phyloP scores from a whole-genome alignment of 2,329 filamentous ascomycete genomes.

The Diplodia sapinea region DNA sequence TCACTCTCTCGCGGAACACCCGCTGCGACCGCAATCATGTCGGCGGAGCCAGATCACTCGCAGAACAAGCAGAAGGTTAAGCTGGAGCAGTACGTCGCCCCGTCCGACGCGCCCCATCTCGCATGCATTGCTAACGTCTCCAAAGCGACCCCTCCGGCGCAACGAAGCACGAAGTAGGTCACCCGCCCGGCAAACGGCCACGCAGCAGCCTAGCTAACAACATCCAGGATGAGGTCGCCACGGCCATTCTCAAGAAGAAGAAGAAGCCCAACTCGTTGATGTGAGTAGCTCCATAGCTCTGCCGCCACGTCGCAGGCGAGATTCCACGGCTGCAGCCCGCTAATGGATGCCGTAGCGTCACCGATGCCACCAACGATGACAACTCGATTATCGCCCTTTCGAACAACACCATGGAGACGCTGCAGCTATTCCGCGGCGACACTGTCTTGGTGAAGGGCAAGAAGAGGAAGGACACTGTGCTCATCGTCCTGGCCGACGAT shows the following conservation, averaged over 20 bases:
- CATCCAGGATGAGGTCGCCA: conserved; percentile 82
- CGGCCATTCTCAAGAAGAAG: conserved; percentile 99
- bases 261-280: conserved; percentile 99
- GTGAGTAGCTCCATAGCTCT: conserved; percentile 59
- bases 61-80: conserved; percentile 55
- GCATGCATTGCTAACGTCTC: conserved; percentile 49
- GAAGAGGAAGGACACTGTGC: conserved; percentile 98
- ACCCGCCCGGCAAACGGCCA: conserved; percentile 33
- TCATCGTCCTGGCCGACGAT: conserved; percentile 97
- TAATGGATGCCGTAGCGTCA: conserved; percentile 71
- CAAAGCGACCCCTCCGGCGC: conserved; percentile 85
- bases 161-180: conserved; percentile 79
- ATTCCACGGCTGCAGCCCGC: conserved; percentile 20
- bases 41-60: conserved; percentile 56
- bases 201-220: conserved; percentile 40
- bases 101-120: conserved; percentile 32
- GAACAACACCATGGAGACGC: conserved; percentile 97
- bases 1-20: conserved; percentile 5
- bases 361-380: conserved; percentile 98
- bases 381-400: conserved; percentile 99
- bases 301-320: background rate
- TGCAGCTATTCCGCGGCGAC: conserved; percentile 98
- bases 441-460: conserved; percentile 98
- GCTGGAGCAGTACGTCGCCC: conserved; percentile 52
- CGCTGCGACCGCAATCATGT: conserved; percentile 47